These are phyloP conservation scores for Taphrina deformans DNA, from an alignment of 1,139 yeast species.

Conservation along the genomic window DNA sequence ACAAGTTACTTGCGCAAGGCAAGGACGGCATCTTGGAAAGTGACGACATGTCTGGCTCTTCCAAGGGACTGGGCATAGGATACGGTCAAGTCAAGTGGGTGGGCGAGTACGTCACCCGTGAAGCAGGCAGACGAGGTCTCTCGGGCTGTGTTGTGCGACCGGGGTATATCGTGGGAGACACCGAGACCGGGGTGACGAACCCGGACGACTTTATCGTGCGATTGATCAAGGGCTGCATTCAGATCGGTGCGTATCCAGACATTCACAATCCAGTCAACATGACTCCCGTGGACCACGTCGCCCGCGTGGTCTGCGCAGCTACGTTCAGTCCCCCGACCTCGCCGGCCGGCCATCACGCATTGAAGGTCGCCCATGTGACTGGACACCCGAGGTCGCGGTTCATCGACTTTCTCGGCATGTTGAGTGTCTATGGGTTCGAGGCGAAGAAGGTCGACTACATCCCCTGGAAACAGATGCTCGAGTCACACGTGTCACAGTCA, in stretches of 20 bases:
- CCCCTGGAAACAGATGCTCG: slow-evolving; percentile 75
- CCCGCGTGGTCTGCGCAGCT: slow-evolving; percentile 81
- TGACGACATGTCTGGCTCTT: slow-evolving; percentile 79
- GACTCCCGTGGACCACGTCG: slow-evolving; percentile 98
- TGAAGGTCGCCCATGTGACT: slow-evolving; percentile 90
- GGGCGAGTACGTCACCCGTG: slow-evolving; percentile 82
- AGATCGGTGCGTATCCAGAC: slow-evolving; percentile 80
- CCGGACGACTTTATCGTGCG: slow-evolving; percentile 94
- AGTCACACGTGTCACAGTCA: slow-evolving; percentile 64
- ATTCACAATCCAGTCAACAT: slow-evolving; percentile 85
- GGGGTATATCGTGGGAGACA: slow-evolving; percentile 90
- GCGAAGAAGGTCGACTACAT: slow-evolving; percentile 66
- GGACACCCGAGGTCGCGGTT: slow-evolving; percentile 89
- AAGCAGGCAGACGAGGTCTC: slow-evolving; percentile 80
- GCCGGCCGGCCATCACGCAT: slow-evolving; percentile 36
- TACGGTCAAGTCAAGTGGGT: slow-evolving; percentile 99
- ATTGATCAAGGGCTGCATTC: slow-evolving; percentile 91
- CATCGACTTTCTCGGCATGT: slow-evolving; percentile 67
- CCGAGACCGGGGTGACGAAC: slow-evolving; percentile 79
- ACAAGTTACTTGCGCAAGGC: slow-evolving; percentile 63
- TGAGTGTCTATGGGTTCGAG: slow-evolving; percentile 70
- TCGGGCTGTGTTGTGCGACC: slow-evolving; percentile 90
- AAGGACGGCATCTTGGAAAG: slow-evolving; percentile 72
- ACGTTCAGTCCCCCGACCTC: slow-evolving; percentile 69
- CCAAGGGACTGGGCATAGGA: slow-evolving; percentile 80